Evolutionary conservation across 306 rosid genomes (phyloP).

Genomic region (Medicago lupulina): DNA sequence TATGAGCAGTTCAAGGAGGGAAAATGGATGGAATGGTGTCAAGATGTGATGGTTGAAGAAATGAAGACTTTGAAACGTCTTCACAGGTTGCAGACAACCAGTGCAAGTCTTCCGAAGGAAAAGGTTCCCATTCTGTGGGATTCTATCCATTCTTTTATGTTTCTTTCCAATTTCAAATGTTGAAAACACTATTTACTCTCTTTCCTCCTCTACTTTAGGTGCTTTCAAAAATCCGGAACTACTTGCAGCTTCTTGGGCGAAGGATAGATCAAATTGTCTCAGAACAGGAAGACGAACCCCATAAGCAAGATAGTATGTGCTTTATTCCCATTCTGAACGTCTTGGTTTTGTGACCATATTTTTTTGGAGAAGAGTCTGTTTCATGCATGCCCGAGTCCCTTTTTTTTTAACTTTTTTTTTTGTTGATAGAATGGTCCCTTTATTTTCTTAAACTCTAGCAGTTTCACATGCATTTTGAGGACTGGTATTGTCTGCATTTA

Average conservation of each 20-base stretch:
- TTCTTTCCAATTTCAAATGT: neutral
- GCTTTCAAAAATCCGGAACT: slow-evolving; percentile 85
- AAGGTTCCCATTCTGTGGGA: slow-evolving; percentile 52
- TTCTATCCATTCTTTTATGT: slow-evolving; percentile 11
- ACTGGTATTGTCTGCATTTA: neutral
- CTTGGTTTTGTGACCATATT: neutral
- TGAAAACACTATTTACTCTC: slow-evolving; percentile 3
- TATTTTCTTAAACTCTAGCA: neutral
- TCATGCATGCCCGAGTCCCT: slow-evolving; percentile 4
- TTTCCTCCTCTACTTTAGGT: slow-evolving; percentile 58
- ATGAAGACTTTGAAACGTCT: slow-evolving; percentile 85
- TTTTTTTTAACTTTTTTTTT: neutral
- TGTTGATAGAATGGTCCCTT: neutral
- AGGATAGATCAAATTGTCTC: slow-evolving; percentile 83
- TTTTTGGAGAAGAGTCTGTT: slow-evolving; percentile 8
- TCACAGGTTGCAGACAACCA: slow-evolving; percentile 80
- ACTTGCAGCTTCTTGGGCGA: slow-evolving; percentile 93
- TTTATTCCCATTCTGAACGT: slow-evolving; percentile 1
- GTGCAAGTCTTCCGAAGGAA: slow-evolving; percentile 95
- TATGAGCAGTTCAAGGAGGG: slow-evolving; percentile 97
- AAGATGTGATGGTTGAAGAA: slow-evolving; percentile 86
- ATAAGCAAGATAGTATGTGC: slow-evolving; percentile 89
- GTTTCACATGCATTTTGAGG: slow-evolving; percentile 16
- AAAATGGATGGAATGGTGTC: slow-evolving; percentile 99
- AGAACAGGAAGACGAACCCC: slow-evolving; percentile 77